Percentiles rank a stretch among this genome's conserved stretches.
Evolutionary conservation across 2,329 filamentous ascomycete genomes (phyloP).

Genomic region (Hortaea werneckii): DNA sequence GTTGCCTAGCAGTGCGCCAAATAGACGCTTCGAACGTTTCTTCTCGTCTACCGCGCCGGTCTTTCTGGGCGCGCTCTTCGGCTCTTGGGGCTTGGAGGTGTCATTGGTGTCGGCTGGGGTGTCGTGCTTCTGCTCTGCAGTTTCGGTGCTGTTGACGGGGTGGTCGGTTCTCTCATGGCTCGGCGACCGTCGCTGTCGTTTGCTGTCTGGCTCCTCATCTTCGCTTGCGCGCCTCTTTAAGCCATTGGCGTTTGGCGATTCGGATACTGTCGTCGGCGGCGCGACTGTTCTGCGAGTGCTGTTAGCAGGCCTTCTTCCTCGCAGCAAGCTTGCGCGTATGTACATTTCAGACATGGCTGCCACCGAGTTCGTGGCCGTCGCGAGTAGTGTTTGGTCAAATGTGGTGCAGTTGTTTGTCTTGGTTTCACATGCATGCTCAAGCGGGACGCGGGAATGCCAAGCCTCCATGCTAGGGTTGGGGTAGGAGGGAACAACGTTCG

Average conservation of each 20-base stretch:
- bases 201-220: conserved; percentile 12
- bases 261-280: too few species aligned
- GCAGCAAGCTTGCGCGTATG: too few species aligned
- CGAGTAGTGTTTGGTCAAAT: too few species aligned
- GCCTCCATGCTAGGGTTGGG: too few species aligned
- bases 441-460: too few species aligned
- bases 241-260: conserved; percentile 5
- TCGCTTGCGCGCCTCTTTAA: conserved; percentile 20
- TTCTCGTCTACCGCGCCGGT: conserved; percentile 53
- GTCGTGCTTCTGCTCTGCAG: conserved; percentile 4
- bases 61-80: conserved; percentile 10
- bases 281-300: too few species aligned
- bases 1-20: conserved; percentile 47
- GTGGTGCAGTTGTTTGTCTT: too few species aligned
- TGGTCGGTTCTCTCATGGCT: conserved; percentile 20
- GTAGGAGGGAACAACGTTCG: too few species aligned
- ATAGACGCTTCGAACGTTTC: conserved; percentile 73
- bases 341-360: too few species aligned
- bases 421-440: too few species aligned
- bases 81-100: not conserved
- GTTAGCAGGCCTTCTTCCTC: too few species aligned
- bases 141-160: not conserved
- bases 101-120: not conserved
- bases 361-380: too few species aligned
- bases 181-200: conserved; percentile 20